Percentiles rank a stretch among this genome's conserved stretches.
phyloP scores from a whole-genome alignment of 1,284 basidiomycete species.

The Malassezia brasiliensis region DNA sequence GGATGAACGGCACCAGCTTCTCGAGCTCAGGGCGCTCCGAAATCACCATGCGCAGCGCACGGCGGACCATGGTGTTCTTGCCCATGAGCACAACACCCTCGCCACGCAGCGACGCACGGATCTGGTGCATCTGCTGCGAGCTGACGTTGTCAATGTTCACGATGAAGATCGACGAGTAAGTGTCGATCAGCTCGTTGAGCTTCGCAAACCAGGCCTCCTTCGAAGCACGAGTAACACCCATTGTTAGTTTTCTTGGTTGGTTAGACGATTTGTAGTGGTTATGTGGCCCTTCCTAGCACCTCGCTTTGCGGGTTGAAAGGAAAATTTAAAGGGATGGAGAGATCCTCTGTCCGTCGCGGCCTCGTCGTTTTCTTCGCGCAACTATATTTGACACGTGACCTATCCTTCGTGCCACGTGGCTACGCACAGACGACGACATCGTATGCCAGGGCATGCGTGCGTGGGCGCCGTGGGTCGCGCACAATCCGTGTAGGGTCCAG shows the following conservation, averaged over 20 bases:
- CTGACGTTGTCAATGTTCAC: conserved; percentile 99
- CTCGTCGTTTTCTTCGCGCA: neutral
- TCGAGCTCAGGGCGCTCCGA: conserved; percentile 86
- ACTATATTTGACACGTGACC: conserved; percentile 4
- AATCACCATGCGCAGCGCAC: conserved; percentile 84
- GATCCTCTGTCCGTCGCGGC: neutral
- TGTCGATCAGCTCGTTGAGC: conserved; percentile 82
- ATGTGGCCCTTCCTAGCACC: conserved; percentile 37
- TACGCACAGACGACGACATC: neutral
- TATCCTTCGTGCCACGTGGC: neutral
- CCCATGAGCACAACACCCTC: conserved; percentile 97
- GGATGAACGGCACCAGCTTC: conserved; percentile 86
- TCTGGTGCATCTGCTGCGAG: conserved; percentile 97
- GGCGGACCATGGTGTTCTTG: conserved; percentile 99
- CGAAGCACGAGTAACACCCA: conserved; percentile 82
- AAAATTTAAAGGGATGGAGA: conserved; percentile 24
- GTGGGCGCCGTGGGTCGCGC: neutral
- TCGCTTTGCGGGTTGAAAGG: conserved; percentile 38
- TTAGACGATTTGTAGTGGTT: too few relatives aligned
- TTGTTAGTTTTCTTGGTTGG: conserved; percentile 49
- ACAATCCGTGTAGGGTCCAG: neutral
- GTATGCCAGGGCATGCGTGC: neutral
- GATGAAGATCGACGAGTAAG: conserved; percentile 89
- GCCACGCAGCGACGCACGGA: conserved; percentile 86
- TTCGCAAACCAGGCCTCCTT: conserved; percentile 90